These are phyloP conservation scores for Dicorynia guianensis DNA, from an alignment of 306 rosid genomes.

Conservation along the genomic window DNA sequence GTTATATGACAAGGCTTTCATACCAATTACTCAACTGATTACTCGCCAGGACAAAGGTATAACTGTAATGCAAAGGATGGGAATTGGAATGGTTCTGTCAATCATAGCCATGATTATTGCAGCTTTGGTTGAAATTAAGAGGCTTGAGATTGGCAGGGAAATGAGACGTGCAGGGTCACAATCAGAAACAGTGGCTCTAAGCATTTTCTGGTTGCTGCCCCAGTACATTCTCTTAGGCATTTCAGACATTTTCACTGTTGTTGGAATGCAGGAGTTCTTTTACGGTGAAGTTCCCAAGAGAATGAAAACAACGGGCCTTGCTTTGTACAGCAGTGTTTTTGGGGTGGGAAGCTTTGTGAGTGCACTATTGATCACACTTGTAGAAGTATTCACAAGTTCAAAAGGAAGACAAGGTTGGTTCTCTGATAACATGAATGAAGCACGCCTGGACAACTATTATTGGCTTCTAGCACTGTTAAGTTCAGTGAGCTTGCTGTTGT, in stretches of 20 bases:
- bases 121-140: slow-evolving; percentile 73
- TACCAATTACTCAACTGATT: slow-evolving; percentile 69
- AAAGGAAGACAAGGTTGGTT: slow-evolving; percentile 77
- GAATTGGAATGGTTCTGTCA: slow-evolving; percentile 91
- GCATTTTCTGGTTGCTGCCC: slow-evolving; percentile 91
- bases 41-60: slow-evolving; percentile 70
- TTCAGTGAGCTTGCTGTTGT: slow-evolving; percentile 59
- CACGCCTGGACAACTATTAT: slow-evolving; percentile 79
- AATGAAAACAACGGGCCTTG: slow-evolving; percentile 90
- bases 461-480: slow-evolving; percentile 74
- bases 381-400: slow-evolving; percentile 60
- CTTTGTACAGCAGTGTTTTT: slow-evolving; percentile 81
- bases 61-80: slow-evolving; percentile 89
- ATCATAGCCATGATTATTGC: slow-evolving; percentile 83
- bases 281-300: slow-evolving; percentile 81
- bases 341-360: slow-evolving; percentile 96
- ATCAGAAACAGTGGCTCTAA: slow-evolving; percentile 55
- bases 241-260: slow-evolving; percentile 91
- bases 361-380: slow-evolving; percentile 69
- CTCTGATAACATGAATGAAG: slow-evolving; percentile 82
- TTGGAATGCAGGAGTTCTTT: slow-evolving; percentile 96
- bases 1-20: slow-evolving; percentile 67
- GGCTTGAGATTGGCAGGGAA: slow-evolving; percentile 60
- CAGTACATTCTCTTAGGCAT: slow-evolving; percentile 86
- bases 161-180: slow-evolving; percentile 44